Base-by-base conservation (phyloP, 2,329 filamentous ascomycete genomes). In the Lachnum nothofagi region DNA sequence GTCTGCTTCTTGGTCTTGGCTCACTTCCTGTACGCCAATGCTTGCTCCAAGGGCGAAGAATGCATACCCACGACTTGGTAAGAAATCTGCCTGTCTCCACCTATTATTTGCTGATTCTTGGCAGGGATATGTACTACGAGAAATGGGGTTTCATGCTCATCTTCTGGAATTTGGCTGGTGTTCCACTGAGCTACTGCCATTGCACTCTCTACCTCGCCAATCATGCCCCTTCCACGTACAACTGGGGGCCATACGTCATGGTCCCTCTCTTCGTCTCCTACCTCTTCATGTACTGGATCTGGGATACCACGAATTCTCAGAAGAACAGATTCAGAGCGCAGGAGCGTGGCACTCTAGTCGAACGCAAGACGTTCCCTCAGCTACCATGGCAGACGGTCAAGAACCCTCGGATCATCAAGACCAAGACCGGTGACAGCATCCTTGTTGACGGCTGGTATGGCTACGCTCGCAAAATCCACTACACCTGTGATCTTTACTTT, bases 131-230 rank as follows among this genome's bases (percentile, higher is more conserved):
- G 85, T 95, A 94, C 75, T 91, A 89, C 62, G 90, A 95, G 76
- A 95, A 95, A 72, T 91, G 88, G 81, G 90, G 90, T 44, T 95
- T 95, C 75, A 95, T 95, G 90, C 80, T 95, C 58, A 94, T 94
- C 68, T 95, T 95, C 80, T 95, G 90, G 90, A 95, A 95, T 70
- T 75, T 95, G 66, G 89, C 90, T 40, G 90, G 90, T 58, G 90
- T 95, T 22, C 90, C 90, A 12, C 77, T 95, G 44, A 90, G 83
- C 46, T 95, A 95, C 77, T 95, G 89, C 73, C 90, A 95, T 75
- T 93, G 87, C 78, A 91, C 87, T 42, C 82, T 95, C 61, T 95
- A 87, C 71, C 78, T 95, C 43, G 89, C 89, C 58, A 91, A 86
- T 69, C 89, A 94, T 67, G 72, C 62, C 86, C 55, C 91, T 0